Evolutionary conservation across 768 basidiomycete species (phyloP).

Genomic region (Auricularia heimuer): DNA sequence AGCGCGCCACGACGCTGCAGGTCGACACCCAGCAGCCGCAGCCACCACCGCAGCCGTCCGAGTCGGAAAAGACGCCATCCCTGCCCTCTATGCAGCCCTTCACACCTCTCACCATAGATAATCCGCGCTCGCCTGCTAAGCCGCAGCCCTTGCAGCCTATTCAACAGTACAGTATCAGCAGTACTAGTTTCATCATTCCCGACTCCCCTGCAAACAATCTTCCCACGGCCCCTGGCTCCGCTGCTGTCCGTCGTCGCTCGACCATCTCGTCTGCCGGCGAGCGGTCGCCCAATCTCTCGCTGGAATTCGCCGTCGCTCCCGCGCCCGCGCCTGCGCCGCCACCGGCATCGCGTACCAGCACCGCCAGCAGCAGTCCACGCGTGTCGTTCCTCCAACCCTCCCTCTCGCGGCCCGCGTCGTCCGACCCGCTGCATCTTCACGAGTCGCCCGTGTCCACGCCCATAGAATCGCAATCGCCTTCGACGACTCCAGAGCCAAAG

Average conservation of each 20-base stretch:
- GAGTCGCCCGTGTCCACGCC: background rate
- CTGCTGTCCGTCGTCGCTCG: background rate
- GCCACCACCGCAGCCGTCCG: background rate
- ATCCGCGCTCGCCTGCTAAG: conserved; percentile 9
- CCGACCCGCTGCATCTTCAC: background rate
- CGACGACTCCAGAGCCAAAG: background rate
- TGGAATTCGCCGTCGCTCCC: background rate
- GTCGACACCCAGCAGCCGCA: background rate
- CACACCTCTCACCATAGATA: conserved; percentile 34
- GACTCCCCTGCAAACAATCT: conserved; percentile 34
- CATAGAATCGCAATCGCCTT: background rate
- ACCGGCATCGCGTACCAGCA: background rate
- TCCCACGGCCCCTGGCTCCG: conserved; percentile 21
- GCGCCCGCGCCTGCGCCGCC: background rate
- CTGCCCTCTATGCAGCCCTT: conserved; percentile 33
- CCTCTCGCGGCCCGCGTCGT: background rate
- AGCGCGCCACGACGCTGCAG: background rate
- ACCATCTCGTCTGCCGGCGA: background rate
- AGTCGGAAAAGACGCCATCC: conserved; percentile 7
- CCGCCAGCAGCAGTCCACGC: background rate
- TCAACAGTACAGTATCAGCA: too few species aligned
- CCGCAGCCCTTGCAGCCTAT: background rate
- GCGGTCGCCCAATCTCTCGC: background rate
- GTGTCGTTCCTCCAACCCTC: background rate
- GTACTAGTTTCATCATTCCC: conserved; percentile 13